These are phyloP conservation scores for Metarhizium album DNA, from an alignment of 2,329 filamentous ascomycete species.

Conservation along the genomic window DNA sequence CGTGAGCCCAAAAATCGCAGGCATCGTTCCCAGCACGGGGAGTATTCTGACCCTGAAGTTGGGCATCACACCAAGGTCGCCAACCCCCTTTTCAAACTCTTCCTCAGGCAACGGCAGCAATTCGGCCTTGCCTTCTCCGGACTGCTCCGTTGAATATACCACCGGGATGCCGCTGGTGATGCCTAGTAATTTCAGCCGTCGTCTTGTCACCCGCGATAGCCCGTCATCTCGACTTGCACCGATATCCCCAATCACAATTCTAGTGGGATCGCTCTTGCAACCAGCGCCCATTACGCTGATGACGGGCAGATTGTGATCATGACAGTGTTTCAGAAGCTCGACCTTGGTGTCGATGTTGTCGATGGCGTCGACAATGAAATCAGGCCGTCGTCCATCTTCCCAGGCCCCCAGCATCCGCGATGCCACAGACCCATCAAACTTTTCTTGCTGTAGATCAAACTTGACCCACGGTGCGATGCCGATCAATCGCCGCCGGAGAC, in stretches of 20 bases:
- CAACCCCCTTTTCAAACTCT: constrained; percentile 80
- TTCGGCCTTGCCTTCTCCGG: constrained; percentile 82
- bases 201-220: constrained; percentile 72
- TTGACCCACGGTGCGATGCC: constrained; percentile 86
- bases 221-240: constrained; percentile 79
- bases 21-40: constrained; percentile 93
- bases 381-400: constrained; percentile 53
- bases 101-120: constrained; percentile 79
- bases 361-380: constrained; percentile 93
- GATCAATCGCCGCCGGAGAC: constrained; percentile 66
- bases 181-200: constrained; percentile 65
- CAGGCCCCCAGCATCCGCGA: constrained; percentile 57
- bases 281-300: constrained; percentile 95
- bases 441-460: constrained; percentile 77
- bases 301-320: constrained; percentile 64
- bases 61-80: constrained; percentile 77
- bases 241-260: constrained; percentile 85
- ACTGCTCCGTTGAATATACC: constrained; percentile 85
- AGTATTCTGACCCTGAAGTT: constrained; percentile 93
- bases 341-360: constrained; percentile 99
- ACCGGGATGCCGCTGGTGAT: constrained; percentile 79
- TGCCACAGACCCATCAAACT: constrained; percentile 63
- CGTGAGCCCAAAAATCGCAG: constrained; percentile 86
- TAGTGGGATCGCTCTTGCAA: constrained; percentile 78
- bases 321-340: constrained; percentile 76